Percentiles rank a stretch among this genome's conserved stretches.
Conservation (phyloP, 352 stramenopile genomes). For the Phytophthora cryptogea region DNA sequence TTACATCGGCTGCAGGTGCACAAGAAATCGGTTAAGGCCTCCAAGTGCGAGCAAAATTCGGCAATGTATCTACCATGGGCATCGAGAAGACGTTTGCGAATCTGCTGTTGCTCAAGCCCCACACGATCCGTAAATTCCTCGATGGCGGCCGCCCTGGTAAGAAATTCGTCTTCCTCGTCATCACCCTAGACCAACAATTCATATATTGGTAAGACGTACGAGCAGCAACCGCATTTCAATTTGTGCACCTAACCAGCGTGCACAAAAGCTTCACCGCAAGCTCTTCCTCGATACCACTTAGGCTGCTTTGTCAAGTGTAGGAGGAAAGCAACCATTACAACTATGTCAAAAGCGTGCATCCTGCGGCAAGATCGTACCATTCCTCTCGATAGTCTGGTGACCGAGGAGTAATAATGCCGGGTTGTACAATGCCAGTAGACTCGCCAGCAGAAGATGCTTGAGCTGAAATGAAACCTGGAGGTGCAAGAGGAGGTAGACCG, state of each 20-base stretch:
- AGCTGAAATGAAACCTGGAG: background rate
- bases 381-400: slow-evolving; percentile 23
- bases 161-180: slow-evolving; percentile 39
- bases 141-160: slow-evolving; percentile 21
- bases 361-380: slow-evolving; percentile 21
- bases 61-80: slow-evolving; percentile 30
- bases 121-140: slow-evolving; percentile 32
- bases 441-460: background rate
- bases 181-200: slow-evolving; percentile 25
- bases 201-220: background rate
- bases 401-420: slow-evolving; percentile 3
- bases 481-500: background rate
- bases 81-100: slow-evolving; percentile 37
- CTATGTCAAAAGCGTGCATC: background rate
- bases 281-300: slow-evolving; percentile 26
- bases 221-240: background rate
- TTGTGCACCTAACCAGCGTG: slow-evolving; percentile 20
- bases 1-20: slow-evolving; percentile 38
- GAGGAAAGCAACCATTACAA: background rate
- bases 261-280: slow-evolving; percentile 25
- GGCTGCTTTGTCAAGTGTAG: background rate
- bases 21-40: slow-evolving; percentile 11
- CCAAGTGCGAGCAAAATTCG: background rate
- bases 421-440: background rate
- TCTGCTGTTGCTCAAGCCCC: slow-evolving; percentile 29